A percentile compares a stretch with the other conserved stretches of the same genome.
Conservation (phyloP, 495 filamentous ascomycete genomes). For the Aspergillus asperescens region DNA sequence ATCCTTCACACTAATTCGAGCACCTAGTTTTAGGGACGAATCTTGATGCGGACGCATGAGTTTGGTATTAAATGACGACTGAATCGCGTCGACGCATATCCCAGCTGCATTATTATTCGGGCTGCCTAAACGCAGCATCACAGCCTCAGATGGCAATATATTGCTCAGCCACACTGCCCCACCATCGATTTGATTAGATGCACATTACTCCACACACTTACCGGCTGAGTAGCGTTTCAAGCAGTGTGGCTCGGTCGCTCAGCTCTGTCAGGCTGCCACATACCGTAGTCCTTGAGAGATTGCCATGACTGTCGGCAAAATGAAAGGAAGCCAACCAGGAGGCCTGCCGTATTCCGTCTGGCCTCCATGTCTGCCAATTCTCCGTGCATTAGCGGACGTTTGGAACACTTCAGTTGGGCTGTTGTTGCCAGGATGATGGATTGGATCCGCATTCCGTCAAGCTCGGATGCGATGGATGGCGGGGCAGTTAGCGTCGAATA, state of each 20-base stretch:
- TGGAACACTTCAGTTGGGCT: neutral
- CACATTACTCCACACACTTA: neutral
- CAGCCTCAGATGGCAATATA: neutral
- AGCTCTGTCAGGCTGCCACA: constrained; percentile 6
- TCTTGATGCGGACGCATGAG: too few relatives aligned
- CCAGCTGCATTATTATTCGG: constrained; percentile 4
- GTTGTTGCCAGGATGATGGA: neutral
- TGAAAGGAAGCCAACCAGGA: neutral
- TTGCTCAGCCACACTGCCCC: constrained; percentile 7
- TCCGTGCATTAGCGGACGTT: neutral
- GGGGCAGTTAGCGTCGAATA: constrained; percentile 5
- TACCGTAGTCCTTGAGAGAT: neutral
- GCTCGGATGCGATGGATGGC: neutral
- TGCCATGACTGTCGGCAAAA: neutral
- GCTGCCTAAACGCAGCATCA: neutral
- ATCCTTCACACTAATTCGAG: too few relatives aligned
- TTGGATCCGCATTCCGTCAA: neutral
- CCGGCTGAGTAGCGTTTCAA: neutral
- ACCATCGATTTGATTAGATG: neutral
- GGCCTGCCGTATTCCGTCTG: too few relatives aligned
- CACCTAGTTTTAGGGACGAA: too few relatives aligned
- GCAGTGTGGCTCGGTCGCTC: constrained; percentile 11
- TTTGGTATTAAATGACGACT: too few relatives aligned
- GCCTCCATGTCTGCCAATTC: too few relatives aligned
- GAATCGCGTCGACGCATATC: neutral